Percentiles rank a stretch among this genome's conserved stretches.
Evolutionary conservation across 768 basidiomycete species (phyloP).

Genomic region (Lactifluus piperatus): DNA sequence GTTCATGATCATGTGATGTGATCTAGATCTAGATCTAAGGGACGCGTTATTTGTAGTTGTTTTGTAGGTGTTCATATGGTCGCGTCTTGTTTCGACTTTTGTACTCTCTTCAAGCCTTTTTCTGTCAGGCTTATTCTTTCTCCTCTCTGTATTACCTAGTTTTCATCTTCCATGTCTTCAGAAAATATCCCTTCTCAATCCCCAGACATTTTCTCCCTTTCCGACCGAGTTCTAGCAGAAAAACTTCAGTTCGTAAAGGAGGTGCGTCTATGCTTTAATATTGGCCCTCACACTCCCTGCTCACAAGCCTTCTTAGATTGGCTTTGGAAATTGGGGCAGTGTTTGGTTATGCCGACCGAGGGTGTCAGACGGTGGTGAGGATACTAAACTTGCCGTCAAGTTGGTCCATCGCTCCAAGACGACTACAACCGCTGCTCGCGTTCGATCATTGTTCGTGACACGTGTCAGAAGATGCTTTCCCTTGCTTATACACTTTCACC

Average conservation of each 20-base stretch:
- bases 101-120: too few species aligned
- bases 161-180: conserved; percentile 22
- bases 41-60: conserved; percentile 17
- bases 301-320: conserved; percentile 45
- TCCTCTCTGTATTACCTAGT: conserved; percentile 12
- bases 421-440: conserved; percentile 79
- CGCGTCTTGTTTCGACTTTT: background rate
- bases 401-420: conserved; percentile 80
- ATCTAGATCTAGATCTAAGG: background rate
- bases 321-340: conserved; percentile 89
- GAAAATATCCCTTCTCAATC: conserved; percentile 28
- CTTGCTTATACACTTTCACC: background rate
- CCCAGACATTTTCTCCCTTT: conserved; percentile 64
- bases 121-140: background rate
- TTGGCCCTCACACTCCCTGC: conserved; percentile 1
- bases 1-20: conserved; percentile 1
- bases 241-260: conserved; percentile 69
- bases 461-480: background rate
- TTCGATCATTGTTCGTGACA: conserved; percentile 67
- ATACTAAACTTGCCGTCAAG: conserved; percentile 75
- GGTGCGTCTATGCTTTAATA: conserved; percentile 29
- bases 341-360: conserved; percentile 75
- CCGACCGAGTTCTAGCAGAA: conserved; percentile 63
- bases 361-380: conserved; percentile 33
- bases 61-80: conserved; percentile 15